These are phyloP conservation scores for Combretum micranthum DNA, from an alignment of 345 rosid species.

Conservation along the genomic window DNA sequence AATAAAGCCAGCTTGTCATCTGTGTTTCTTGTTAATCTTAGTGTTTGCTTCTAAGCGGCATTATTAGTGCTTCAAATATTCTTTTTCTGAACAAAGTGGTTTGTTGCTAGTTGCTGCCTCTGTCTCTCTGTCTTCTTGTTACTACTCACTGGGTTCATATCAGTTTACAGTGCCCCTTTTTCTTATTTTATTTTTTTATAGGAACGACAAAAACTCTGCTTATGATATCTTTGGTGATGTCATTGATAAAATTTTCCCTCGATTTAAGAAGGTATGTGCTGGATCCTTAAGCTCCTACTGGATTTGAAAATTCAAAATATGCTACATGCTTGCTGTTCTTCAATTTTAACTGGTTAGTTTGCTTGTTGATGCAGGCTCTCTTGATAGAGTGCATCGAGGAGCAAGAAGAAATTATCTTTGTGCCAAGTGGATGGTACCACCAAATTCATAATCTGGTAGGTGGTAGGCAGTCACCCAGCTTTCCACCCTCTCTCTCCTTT, in stretches of 20 bases:
- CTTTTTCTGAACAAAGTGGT: too few species aligned
- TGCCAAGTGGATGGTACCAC: slow-evolving; percentile 98
- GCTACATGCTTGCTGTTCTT: slow-evolving; percentile 4
- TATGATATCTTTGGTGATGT: slow-evolving; percentile 63
- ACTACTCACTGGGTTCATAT: not conserved
- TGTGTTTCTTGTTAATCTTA: too few species aligned
- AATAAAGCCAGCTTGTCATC: too few species aligned
- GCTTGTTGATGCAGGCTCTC: slow-evolving; percentile 40
- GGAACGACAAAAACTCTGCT: slow-evolving; percentile 61
- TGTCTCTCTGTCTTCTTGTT: slow-evolving; percentile 1
- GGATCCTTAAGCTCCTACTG: slow-evolving; percentile 11
- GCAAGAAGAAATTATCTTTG: slow-evolving; percentile 65
- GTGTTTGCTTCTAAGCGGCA: too few species aligned
- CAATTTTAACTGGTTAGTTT: not conserved
- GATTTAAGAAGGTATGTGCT: slow-evolving; percentile 53
- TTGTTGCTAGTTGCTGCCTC: not conserved
- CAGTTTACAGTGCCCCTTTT: slow-evolving; percentile 7
- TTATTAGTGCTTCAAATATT: too few species aligned
- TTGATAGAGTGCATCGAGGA: slow-evolving; percentile 85
- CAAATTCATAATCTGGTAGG: slow-evolving; percentile 90
- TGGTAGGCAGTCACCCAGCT: too few species aligned
- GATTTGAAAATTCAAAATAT: too few species aligned
- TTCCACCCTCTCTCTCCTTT: slow-evolving; percentile 6
- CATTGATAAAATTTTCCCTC: slow-evolving; percentile 56
- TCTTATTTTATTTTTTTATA: slow-evolving; percentile 25